These are phyloP conservation scores for Chytriomyces sp. DNA, from an alignment of 192 early-diverging fungal species.

Conservation along the genomic window DNA sequence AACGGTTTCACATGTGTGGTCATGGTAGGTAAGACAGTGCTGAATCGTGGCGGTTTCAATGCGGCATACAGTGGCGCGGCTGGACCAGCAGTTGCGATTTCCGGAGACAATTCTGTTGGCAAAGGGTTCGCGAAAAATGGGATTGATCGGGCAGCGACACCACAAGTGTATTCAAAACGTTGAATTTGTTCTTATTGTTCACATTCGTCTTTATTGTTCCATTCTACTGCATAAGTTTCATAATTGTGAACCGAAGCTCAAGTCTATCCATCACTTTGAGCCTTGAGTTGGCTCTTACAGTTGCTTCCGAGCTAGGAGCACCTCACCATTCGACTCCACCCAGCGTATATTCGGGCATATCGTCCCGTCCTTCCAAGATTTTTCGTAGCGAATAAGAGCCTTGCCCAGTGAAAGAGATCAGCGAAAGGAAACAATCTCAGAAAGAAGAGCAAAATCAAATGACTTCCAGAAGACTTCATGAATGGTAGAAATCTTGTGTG, in stretches of 20 bases:
- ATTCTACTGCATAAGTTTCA: not conserved
- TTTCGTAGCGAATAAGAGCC: constrained; percentile 42
- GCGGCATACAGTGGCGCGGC: not conserved
- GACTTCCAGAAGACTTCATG: constrained; percentile 46
- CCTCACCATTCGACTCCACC: constrained; percentile 24
- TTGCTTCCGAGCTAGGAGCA: not conserved
- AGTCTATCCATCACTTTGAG: constrained; percentile 22
- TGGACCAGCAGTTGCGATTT: not conserved
- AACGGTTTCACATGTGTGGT: not conserved
- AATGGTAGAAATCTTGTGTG: constrained; percentile 48
- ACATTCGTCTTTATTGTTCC: not conserved
- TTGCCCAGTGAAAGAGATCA: constrained; percentile 39
- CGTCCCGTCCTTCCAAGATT: constrained; percentile 57
- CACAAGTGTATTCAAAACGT: not conserved
- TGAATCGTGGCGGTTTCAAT: not conserved
- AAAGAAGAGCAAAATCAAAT: not conserved
- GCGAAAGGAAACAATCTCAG: not conserved
- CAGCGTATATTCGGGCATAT: constrained; percentile 61
- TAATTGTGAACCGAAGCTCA: not conserved
- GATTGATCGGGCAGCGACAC: not conserved
- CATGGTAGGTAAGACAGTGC: not conserved
- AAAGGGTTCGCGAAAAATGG: not conserved
- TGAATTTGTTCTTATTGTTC: not conserved
- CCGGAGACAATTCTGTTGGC: not conserved
- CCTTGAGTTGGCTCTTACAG: constrained; percentile 19